These are phyloP conservation scores for Phytophthora fragariae DNA, from an alignment of 352 stramenopile species.

Conservation along the genomic window DNA sequence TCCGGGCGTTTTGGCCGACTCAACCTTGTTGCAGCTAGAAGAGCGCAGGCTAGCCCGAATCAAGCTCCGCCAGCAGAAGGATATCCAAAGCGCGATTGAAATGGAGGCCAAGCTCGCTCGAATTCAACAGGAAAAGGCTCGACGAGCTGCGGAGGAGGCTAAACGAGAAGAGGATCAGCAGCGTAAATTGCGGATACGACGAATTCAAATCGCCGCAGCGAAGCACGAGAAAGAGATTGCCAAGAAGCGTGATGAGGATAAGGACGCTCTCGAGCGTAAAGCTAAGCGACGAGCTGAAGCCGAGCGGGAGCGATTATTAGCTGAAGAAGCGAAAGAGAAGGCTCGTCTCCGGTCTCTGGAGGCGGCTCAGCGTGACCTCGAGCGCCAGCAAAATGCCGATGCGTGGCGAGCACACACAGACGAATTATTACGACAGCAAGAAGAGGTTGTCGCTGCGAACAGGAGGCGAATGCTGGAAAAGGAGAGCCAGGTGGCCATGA, in stretches of 20 bases:
- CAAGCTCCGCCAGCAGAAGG: slow-evolving; percentile 74
- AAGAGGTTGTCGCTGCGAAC: slow-evolving; percentile 59
- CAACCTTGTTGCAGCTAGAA: slow-evolving; percentile 72
- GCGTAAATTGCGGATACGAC: slow-evolving; percentile 54
- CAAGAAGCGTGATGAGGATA: slow-evolving; percentile 72
- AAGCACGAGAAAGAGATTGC: slow-evolving; percentile 72
- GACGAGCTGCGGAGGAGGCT: slow-evolving; percentile 56
- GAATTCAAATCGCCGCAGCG: slow-evolving; percentile 53
- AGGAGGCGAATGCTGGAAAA: slow-evolving; percentile 69
- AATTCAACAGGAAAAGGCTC: slow-evolving; percentile 69
- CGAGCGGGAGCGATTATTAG: slow-evolving; percentile 55
- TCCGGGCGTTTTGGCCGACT: slow-evolving; percentile 34
- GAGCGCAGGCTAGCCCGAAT: slow-evolving; percentile 69
- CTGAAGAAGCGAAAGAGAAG: slow-evolving; percentile 54
- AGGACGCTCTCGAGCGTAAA: slow-evolving; percentile 55
- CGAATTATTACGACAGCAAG: slow-evolving; percentile 67
- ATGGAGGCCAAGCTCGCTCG: slow-evolving; percentile 79
- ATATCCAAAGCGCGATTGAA: slow-evolving; percentile 80
- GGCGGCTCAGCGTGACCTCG: slow-evolving; percentile 54
- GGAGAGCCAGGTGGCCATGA: slow-evolving; percentile 61
- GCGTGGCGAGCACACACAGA: slow-evolving; percentile 73
- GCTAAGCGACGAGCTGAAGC: slow-evolving; percentile 47
- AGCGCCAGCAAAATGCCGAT: slow-evolving; percentile 74
- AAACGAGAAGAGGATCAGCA: slow-evolving; percentile 69
- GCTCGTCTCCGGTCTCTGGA: slow-evolving; percentile 49